Base-by-base conservation (phyloP, 2,329 filamentous ascomycete genomes). In the Bipolaris oryzae region DNA sequence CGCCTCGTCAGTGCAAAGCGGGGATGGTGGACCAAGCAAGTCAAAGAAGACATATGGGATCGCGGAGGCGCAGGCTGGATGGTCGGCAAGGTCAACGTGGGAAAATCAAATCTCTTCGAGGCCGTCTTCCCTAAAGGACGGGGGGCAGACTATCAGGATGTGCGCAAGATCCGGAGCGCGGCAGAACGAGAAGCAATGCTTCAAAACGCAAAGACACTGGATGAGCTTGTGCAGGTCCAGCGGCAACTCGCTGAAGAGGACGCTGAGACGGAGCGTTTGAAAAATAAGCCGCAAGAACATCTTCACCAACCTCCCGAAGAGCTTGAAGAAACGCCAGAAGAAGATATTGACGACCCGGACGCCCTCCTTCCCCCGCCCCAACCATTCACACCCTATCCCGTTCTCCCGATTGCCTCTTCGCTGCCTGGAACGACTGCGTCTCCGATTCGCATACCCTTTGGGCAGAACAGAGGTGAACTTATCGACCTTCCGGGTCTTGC, bases 51-150 rank as follows among this genome's bases (percentile, higher is more conserved):
- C 45, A 92, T 99, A 44, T 93, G 87, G 84, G 79, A 87, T 41
- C 85, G 91, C 46, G 92, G 92, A 3, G 94, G 94, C 4, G 95
- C 88, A 15, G 89, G 90, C 15, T 99, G 95, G 94, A 88, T 99
- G 82, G 90, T 99, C 2, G 95, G 95, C n/a, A 98, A 96, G 76
- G 92, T 92, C 61, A 99, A 99, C 71, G 96, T 98, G 2, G 96
- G 95, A 21, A 99, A 99, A 78, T 98, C 94, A 67, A 89, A 89
- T 70, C 84, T 99, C 2, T 96, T 98, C 58, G 88, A 95, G 66
- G 85, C 87, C 4, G 87, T 97, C 7, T 96, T 93, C 69, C 94
- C 96, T 3, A 88, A 94, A 90, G 81, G 68, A 50, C 75, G 69
- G 66, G 76, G 55, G 66, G 74, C 53, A 68, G 79, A 70, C 21